These are phyloP conservation scores for Venturia nashicola DNA, from an alignment of 2,329 filamentous ascomycete species.

Conservation along the genomic window DNA sequence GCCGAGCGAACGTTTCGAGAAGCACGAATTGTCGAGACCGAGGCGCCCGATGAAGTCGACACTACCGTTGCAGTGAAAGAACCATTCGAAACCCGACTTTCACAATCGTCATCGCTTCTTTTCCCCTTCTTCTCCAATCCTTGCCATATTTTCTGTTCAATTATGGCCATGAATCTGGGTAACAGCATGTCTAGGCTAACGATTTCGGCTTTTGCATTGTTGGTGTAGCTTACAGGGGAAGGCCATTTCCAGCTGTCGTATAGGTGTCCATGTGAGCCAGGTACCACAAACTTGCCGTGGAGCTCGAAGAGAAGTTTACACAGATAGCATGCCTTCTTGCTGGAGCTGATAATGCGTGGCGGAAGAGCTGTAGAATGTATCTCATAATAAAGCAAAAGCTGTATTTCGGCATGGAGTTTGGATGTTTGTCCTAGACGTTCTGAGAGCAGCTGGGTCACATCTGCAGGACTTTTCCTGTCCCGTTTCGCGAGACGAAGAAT, in stretches of 20 bases:
- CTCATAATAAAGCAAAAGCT: background rate
- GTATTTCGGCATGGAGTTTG: background rate
- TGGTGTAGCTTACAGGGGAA: background rate
- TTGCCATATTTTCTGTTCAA: background rate
- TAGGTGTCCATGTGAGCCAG: background rate
- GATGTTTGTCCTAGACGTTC: background rate
- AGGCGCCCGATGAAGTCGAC: background rate
- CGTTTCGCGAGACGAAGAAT: background rate
- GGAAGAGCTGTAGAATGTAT: background rate
- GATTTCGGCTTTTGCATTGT: background rate
- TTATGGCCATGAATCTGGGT: background rate
- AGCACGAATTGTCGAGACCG: background rate
- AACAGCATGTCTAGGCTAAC: background rate
- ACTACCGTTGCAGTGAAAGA: background rate
- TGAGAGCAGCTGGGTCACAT: background rate
- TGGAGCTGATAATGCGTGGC: background rate
- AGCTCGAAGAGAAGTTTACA: background rate
- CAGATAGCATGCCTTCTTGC: background rate
- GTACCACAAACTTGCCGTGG: background rate
- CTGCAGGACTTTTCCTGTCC: background rate
- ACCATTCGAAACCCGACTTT: background rate
- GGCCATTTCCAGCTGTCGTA: slow-evolving; percentile 1
- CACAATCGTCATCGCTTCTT: background rate
- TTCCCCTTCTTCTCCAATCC: background rate
- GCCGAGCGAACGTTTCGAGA: background rate